Evolutionary conservation across 1,284 basidiomycete genomes (phyloP), one percentile per base, ranked within the genome.

Genomic region (Leccinum cinnamomeum): DNA sequence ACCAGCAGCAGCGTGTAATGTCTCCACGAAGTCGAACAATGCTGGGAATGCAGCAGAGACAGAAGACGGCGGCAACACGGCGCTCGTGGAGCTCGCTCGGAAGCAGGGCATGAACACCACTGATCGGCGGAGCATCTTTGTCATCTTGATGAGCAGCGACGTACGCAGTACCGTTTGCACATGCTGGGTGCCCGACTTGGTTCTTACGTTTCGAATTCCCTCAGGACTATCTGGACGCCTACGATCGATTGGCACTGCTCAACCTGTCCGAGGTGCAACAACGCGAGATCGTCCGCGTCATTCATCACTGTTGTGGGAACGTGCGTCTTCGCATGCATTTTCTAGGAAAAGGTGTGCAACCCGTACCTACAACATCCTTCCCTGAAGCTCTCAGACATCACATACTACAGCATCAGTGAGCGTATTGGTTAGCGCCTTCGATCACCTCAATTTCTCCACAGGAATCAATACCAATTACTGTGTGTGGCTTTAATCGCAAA

Each of bases 71-170:
- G 67, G 76, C 79, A 54, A 84, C 61, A 84, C 81, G 56, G 79
- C 81, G 11, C 78, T 99, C 35, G 69, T 91, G 37, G 90, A 89
- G 23, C 23, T 23, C n/a, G 11, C 82, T 98, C 12, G 97, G 23
- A 23, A 23, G 23, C 23, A 23, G 23, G 23, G 23, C 23, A 23
- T 23, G 23, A 23, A 23, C 23, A 23, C 23, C 3, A 2, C 20
- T 23, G 20, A 2, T 4, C 3, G 23, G 23, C 23, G 23, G 3
- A 23, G 23, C 23, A 23, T 23, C 3, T 23, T 23, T 23, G 3
- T 23, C 23, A 3, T 23, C 23, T 97, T 99, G 37, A 94, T 99
- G 90, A 95, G 92, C 68, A 92, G 91, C 70, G 94, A 96, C 73
- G 95, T 95, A 71, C 69, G 87, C 77, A 30, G 18, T 48, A 2